Percentiles rank a stretch among this genome's conserved stretches.
Evolutionary conservation across 352 stramenopile species (phyloP).

Genomic region (Globisporangium uncinulatum): DNA sequence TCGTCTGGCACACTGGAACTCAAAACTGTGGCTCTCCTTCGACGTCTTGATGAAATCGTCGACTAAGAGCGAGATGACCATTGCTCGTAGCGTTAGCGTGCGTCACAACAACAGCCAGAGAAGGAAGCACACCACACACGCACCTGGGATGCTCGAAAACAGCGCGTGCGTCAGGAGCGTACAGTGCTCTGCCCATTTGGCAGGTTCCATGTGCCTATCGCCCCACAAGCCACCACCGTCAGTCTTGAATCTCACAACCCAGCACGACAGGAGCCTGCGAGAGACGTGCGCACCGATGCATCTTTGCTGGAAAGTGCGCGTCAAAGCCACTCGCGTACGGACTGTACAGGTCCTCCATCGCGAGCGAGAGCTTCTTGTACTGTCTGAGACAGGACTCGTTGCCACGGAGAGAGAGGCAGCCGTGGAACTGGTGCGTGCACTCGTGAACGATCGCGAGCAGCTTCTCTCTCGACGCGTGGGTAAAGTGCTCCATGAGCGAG

Average conservation of each 20-base stretch:
- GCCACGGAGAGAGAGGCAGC: slow-evolving; percentile 40
- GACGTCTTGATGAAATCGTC: slow-evolving; percentile 63
- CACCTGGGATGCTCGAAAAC: slow-evolving; percentile 77
- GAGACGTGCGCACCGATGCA: slow-evolving; percentile 11
- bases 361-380: slow-evolving; percentile 14
- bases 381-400: slow-evolving; percentile 7
- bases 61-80: slow-evolving; percentile 23
- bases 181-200: slow-evolving; percentile 66
- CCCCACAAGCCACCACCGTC: background rate
- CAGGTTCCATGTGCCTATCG: slow-evolving; percentile 45
- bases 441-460: slow-evolving; percentile 35
- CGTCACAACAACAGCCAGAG: background rate
- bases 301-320: slow-evolving; percentile 13
- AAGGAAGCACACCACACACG: background rate
- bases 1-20: slow-evolving; percentile 62
- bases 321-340: slow-evolving; percentile 15
- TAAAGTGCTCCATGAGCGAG: slow-evolving; percentile 31
- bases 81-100: background rate
- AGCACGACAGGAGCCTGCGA: background rate
- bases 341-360: slow-evolving; percentile 24
- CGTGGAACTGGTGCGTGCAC: slow-evolving; percentile 43
- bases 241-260: background rate
- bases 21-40: slow-evolving; percentile 42
- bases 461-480: slow-evolving; percentile 25
- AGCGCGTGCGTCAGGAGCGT: slow-evolving; percentile 76